Percentiles rank a stretch among this genome's conserved stretches.
These are phyloP conservation scores for Pythium folliculosum DNA, from an alignment of 352 stramenopile species.

Conservation along the genomic window DNA sequence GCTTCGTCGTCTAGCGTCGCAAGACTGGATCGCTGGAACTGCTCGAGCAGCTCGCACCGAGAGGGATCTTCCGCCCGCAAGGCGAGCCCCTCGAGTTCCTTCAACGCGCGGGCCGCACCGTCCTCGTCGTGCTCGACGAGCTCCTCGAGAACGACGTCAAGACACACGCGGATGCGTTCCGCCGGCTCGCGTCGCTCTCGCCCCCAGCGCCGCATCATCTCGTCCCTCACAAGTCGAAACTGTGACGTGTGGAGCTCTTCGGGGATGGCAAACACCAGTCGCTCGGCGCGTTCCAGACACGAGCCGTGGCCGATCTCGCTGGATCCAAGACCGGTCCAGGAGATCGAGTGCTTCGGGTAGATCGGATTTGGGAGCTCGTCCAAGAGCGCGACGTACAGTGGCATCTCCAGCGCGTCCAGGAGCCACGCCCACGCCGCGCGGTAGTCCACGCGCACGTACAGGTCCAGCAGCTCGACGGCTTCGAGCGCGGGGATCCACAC, in stretches of 20 bases:
- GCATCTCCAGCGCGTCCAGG: neutral
- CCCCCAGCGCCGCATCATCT: neutral
- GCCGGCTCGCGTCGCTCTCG: neutral
- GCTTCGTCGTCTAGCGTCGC: neutral
- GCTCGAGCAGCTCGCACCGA: neutral
- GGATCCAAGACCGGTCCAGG: neutral
- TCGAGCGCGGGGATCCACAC: neutral
- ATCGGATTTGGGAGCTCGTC: neutral
- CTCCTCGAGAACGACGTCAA: neutral
- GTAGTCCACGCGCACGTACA: neutral
- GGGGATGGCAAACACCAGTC: neutral
- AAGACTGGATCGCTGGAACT: neutral
- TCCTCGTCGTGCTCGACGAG: neutral
- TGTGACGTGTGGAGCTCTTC: neutral
- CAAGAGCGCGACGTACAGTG: neutral
- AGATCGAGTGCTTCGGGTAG: neutral
- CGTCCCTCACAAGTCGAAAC: neutral
- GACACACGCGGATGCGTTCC: neutral
- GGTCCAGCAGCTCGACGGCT: constrained; percentile 1
- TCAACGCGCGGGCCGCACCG: neutral
- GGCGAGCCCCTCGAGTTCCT: neutral
- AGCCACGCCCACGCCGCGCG: neutral
- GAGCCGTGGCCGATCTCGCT: neutral
- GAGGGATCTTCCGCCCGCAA: neutral
- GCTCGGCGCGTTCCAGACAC: neutral